Conservation (phyloP, 257 asterid species). For the Capsicum rhomboideum region DNA sequence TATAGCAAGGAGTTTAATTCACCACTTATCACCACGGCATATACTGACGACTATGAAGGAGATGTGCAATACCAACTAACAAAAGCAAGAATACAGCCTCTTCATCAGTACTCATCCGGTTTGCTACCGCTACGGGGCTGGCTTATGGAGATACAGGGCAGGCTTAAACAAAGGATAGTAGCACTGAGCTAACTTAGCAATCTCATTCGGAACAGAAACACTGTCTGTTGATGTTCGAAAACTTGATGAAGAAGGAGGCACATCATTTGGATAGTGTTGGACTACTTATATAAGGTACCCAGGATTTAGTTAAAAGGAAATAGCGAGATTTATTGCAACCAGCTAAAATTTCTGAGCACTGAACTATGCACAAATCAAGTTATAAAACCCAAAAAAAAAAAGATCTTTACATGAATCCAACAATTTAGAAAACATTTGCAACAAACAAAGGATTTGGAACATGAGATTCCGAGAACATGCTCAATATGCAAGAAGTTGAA, state of each 20-base stretch:
- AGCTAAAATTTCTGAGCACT: background rate
- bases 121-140: too few relatives aligned
- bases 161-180: too few relatives aligned
- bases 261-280: too few relatives aligned
- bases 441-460: fast-evolving
- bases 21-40: background rate
- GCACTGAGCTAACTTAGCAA: too few relatives aligned
- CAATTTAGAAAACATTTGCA: background rate
- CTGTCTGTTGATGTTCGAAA: too few relatives aligned
- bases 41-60: background rate
- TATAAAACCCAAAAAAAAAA: background rate
- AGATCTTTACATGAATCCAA: background rate
- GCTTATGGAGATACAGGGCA: too few relatives aligned
- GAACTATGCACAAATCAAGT: background rate
- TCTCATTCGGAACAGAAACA: too few relatives aligned
- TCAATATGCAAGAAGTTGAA: background rate
- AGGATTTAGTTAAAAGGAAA: too few relatives aligned
- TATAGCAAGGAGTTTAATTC: background rate
- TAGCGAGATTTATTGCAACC: background rate
- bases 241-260: too few relatives aligned
- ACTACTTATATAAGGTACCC: too few relatives aligned
- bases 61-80: background rate
- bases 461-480: background rate
- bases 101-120: too few relatives aligned
- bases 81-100: background rate